Conservation (phyloP, 306 rosid species). For the Dryas drummondii region DNA sequence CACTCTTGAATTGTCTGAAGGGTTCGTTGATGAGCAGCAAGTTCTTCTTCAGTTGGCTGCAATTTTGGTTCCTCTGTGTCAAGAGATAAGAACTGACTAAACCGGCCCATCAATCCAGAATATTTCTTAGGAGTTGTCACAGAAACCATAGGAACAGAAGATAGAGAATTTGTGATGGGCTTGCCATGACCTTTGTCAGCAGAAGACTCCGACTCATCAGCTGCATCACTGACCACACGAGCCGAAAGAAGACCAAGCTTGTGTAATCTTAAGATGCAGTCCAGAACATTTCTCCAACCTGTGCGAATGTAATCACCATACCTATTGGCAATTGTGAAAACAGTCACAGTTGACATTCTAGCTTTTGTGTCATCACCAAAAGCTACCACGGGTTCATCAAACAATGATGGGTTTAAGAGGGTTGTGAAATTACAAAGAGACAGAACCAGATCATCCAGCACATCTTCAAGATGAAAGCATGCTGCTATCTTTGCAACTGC, state of each 20-base stretch:
- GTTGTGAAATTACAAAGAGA: slow-evolving; percentile 98
- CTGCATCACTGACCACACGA: slow-evolving; percentile 90
- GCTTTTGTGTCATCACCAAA: slow-evolving; percentile 97
- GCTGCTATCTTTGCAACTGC: slow-evolving; percentile 94
- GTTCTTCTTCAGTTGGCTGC: slow-evolving; percentile 96
- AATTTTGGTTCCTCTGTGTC: slow-evolving; percentile 94
- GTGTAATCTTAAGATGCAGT: slow-evolving; percentile 88
- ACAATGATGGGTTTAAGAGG: slow-evolving; percentile 75
- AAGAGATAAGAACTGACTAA: slow-evolving; percentile 92
- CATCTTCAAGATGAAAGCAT: slow-evolving; percentile 97
- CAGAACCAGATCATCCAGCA: slow-evolving; percentile 90
- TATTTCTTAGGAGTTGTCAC: slow-evolving; percentile 80
- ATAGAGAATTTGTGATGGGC: slow-evolving; percentile 63
- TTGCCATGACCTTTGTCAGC: slow-evolving; percentile 72
- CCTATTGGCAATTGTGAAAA: slow-evolving; percentile 86
- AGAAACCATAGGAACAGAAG: slow-evolving; percentile 67
- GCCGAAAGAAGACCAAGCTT: slow-evolving; percentile 96
- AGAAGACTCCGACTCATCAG: slow-evolving; percentile 78
- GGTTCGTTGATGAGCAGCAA: slow-evolving; percentile 92
- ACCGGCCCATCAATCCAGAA: slow-evolving; percentile 94
- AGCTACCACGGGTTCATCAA: slow-evolving; percentile 84
- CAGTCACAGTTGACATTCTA: slow-evolving; percentile 89
- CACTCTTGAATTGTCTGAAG: slow-evolving; percentile 89
- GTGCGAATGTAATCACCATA: slow-evolving; percentile 92
- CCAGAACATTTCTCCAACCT: slow-evolving; percentile 97